Conservation (phyloP, 2,329 filamentous ascomycete genomes). For the Helicocarpus griseus region DNA sequence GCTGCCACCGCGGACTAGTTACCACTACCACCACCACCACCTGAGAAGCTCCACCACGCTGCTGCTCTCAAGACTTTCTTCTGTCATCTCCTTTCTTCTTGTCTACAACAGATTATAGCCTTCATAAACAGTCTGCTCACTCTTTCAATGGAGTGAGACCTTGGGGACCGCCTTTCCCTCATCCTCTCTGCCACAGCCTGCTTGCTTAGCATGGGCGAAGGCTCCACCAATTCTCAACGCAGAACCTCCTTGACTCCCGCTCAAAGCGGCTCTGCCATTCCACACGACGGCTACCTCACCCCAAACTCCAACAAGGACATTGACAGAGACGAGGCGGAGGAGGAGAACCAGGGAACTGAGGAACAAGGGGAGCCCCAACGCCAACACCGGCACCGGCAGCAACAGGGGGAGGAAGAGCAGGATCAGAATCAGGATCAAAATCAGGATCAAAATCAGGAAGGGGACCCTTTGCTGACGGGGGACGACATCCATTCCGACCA, state of each 20-base stretch:
- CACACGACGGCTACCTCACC: neutral
- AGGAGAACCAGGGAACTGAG: neutral
- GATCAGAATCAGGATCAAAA: neutral
- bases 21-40: neutral
- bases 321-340: neutral
- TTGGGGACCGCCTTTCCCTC: neutral
- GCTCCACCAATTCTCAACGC: neutral
- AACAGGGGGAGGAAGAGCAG: neutral
- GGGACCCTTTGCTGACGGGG: neutral
- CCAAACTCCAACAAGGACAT: neutral
- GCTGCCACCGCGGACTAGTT: neutral
- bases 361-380: neutral
- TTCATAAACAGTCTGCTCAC: no score
- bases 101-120: neutral
- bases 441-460: neutral
- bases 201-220: neutral
- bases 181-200: neutral
- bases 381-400: neutral
- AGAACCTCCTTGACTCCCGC: neutral
- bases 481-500: conserved; percentile 11
- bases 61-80: no score
- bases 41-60: no score
- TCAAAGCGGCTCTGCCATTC: neutral
- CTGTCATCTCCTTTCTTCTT: neutral
- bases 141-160: neutral